phyloP scores from a whole-genome alignment of 2,329 filamentous ascomycete species.

The Pleoardoris graminearum region DNA sequence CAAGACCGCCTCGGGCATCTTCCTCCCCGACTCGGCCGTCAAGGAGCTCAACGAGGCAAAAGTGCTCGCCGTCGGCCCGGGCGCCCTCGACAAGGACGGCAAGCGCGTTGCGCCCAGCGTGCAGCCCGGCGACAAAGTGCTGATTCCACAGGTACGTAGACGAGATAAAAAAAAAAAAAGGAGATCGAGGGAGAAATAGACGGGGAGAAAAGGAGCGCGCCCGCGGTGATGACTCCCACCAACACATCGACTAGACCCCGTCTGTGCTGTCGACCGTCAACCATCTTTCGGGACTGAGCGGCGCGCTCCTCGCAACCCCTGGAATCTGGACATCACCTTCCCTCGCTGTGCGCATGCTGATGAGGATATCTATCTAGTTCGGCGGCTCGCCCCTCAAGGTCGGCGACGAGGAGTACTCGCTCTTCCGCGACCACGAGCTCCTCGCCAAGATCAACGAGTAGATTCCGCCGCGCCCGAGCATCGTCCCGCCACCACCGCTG shows the following conservation, averaged over 20 bases:
- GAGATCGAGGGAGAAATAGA: neutral
- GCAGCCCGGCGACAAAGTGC: constrained; percentile 79
- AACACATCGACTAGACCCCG: constrained; percentile 87
- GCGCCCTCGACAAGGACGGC: constrained; percentile 83
- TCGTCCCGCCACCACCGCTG: neutral
- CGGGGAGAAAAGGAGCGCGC: neutral
- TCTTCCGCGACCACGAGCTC: constrained; percentile 98
- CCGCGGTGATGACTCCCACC: constrained; percentile 84
- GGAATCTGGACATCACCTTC: neutral
- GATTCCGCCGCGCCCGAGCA: constrained; percentile 8
- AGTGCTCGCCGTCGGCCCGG: constrained; percentile 93
- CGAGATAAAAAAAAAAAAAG: too few species aligned
- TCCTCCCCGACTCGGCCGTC: constrained; percentile 93
- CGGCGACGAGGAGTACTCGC: constrained; percentile 91
- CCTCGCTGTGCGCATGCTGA: neutral
- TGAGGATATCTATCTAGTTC: constrained; percentile 59
- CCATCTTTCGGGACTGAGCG: constrained; percentile 99
- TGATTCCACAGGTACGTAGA: constrained; percentile 84
- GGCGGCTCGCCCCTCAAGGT: constrained; percentile 96
- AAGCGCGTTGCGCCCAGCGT: constrained; percentile 87
- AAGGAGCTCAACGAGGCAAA: constrained; percentile 99
- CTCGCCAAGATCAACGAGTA: constrained; percentile 99
- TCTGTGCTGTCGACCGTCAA: constrained; percentile 98
- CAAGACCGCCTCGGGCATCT: constrained; percentile 96
- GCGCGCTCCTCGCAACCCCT: constrained; percentile 22